Conservation (phyloP, 495 filamentous ascomycete species). For the Zalerion maritima region DNA sequence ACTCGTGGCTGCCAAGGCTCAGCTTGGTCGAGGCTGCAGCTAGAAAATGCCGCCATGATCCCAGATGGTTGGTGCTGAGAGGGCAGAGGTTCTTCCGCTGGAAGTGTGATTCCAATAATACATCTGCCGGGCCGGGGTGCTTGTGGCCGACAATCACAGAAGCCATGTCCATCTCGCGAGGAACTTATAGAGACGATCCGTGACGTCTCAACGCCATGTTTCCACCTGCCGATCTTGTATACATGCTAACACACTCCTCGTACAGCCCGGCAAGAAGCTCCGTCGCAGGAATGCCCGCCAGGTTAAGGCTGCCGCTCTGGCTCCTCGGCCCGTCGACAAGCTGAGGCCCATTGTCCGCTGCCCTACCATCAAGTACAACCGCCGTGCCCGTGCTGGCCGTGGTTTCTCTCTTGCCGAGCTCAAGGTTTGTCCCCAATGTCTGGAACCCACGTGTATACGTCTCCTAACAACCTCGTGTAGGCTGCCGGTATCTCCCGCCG, state of each 20-base stretch:
- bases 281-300: conserved; percentile 78
- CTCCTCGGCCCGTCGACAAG: conserved; percentile 94
- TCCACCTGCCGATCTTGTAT: too few species aligned
- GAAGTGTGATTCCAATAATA: too few species aligned
- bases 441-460: not conserved
- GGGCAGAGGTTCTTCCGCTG: too few species aligned
- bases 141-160: too few species aligned
- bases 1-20: conserved; percentile 18
- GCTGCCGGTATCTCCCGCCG: conserved; percentile 92
- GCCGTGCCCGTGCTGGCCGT: conserved; percentile 87
- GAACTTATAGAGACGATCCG: too few species aligned
- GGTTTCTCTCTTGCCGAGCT: conserved; percentile 94
- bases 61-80: too few species aligned
- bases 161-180: too few species aligned
- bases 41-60: conserved; percentile 8
- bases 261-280: conserved; percentile 86
- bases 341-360: conserved; percentile 90
- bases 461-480: conserved; percentile 27
- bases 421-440: conserved; percentile 51
- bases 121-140: too few species aligned
- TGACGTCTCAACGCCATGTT: too few species aligned
- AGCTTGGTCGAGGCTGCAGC: conserved; percentile 15
- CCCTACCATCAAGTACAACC: conserved; percentile 92
- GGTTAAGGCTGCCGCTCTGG: conserved; percentile 82
- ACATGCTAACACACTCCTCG: conserved; percentile 22